Conservation (phyloP, 306 rosid species). For the Elaeagnus macrophylla region DNA sequence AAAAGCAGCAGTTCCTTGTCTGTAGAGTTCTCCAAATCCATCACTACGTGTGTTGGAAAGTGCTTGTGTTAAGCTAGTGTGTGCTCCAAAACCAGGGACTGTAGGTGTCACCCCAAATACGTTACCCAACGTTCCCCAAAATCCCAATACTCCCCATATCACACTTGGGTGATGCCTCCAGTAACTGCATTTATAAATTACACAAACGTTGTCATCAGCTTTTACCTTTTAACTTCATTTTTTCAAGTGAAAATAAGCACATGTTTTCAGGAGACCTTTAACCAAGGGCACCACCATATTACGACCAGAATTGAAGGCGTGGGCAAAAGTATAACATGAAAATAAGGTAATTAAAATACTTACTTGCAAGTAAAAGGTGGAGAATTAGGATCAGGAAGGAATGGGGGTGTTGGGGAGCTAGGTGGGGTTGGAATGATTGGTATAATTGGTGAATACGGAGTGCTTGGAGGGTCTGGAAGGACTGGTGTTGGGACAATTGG, state of each 20-base stretch:
- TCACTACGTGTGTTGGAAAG: constrained; percentile 74
- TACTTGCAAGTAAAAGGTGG: constrained; percentile 88
- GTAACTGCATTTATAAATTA: constrained; percentile 38
- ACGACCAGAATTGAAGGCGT: no score
- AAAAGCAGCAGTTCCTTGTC: constrained; percentile 79
- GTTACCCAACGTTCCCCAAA: constrained; percentile 83
- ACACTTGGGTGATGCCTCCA: constrained; percentile 76
- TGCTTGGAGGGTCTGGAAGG: constrained; percentile 39
- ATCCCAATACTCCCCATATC: constrained; percentile 79
- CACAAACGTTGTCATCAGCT: no score
- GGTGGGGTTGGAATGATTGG: neutral
- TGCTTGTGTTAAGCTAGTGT: constrained; percentile 54
- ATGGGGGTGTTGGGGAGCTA: constrained; percentile 53
- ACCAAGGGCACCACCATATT: no score
- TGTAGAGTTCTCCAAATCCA: constrained; percentile 61
- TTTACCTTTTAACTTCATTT: no score
- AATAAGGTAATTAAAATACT: constrained; percentile 19
- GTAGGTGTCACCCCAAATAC: constrained; percentile 44
- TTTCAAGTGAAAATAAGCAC: no score
- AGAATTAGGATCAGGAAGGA: constrained; percentile 50
- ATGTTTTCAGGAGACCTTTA: no score
- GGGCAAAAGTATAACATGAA: neutral
- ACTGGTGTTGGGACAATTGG: constrained; percentile 8
- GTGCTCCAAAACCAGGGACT: constrained; percentile 50
- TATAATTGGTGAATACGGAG: constrained; percentile 17